Percentiles rank a stretch among this genome's conserved stretches.
phyloP scores from a whole-genome alignment of 208 protist species.

The Vickermania spadyakhi region DNA sequence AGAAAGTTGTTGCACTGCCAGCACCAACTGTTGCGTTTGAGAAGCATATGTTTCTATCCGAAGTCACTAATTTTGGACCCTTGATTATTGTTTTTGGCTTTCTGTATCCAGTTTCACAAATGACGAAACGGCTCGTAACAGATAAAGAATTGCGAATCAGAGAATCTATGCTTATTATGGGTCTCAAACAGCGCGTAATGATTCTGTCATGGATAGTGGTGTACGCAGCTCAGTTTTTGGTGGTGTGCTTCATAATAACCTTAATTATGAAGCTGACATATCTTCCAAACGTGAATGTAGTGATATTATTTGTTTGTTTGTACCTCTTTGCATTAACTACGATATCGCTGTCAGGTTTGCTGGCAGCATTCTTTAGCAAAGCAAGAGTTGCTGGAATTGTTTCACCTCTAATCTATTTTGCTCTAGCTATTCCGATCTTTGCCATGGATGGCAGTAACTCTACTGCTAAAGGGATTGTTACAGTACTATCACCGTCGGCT shows the following conservation, averaged over 20 bases:
- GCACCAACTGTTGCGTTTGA: constrained; percentile 27
- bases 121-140: constrained; percentile 68
- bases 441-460: constrained; percentile 16
- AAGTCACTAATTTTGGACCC: constrained; percentile 1
- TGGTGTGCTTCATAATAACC: constrained; percentile 43
- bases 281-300: constrained; percentile 34
- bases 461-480: constrained; percentile 9
- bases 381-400: constrained; percentile 45
- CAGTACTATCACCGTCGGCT: constrained; percentile 21
- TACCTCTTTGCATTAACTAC: constrained; percentile 49
- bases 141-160: constrained; percentile 83
- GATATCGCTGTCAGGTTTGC: constrained; percentile 41
- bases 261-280: constrained; percentile 44
- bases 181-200: constrained; percentile 44
- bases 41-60: constrained; percentile 30
- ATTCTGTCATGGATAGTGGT: constrained; percentile 54
- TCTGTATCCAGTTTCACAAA: constrained; percentile 66
- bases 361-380: constrained; percentile 66
- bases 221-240: constrained; percentile 36
- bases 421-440: constrained; percentile 29
- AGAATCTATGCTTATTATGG: constrained; percentile 84
- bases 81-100: constrained; percentile 67
- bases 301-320: constrained; percentile 34
- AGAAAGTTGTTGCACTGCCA: constrained; percentile 23
- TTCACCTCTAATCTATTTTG: constrained; percentile 60